Percentiles rank a stretch among this genome's conserved stretches.
phyloP scores from a whole-genome alignment of 352 stramenopile species.

The Phytophthora nicotianae region DNA sequence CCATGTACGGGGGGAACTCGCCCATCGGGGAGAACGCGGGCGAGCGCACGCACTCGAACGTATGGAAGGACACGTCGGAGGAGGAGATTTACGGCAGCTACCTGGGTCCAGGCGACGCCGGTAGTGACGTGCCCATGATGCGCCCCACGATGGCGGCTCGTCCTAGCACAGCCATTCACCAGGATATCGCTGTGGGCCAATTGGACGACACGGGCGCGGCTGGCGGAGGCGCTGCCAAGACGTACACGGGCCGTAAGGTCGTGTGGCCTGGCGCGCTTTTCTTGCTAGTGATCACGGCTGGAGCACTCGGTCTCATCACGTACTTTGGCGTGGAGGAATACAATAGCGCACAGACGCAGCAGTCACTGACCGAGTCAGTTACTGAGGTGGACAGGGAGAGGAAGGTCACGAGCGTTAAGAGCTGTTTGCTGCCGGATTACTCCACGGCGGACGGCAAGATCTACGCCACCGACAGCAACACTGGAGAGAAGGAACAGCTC shows the following conservation, averaged over 20 bases:
- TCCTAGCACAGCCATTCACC: conserved; percentile 44
- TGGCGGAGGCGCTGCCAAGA: conserved; percentile 23
- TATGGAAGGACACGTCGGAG: conserved; percentile 78
- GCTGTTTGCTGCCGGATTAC: conserved; percentile 79
- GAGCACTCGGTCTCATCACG: conserved; percentile 54
- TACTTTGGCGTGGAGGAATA: conserved; percentile 71
- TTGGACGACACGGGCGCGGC: conserved; percentile 48
- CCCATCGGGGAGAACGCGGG: conserved; percentile 39
- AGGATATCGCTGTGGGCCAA: conserved; percentile 78
- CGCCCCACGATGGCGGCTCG: conserved; percentile 50
- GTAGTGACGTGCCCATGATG: conserved; percentile 49
- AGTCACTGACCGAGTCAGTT: conserved; percentile 57
- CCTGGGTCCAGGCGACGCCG: conserved; percentile 47
- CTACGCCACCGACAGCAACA: conserved; percentile 61
- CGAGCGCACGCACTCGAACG: conserved; percentile 43
- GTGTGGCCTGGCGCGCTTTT: conserved; percentile 82
- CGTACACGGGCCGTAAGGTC: conserved; percentile 71
- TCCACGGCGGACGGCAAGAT: conserved; percentile 61
- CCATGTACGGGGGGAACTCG: conserved; percentile 37
- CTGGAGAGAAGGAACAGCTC: conserved; percentile 58
- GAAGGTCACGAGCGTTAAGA: conserved; percentile 40
- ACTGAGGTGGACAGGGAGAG: conserved; percentile 33
- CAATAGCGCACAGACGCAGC: conserved; percentile 67
- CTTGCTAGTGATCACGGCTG: conserved; percentile 59
- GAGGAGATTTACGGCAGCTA: conserved; percentile 81